Evolutionary conservation across 2,329 filamentous ascomycete species (phyloP), one percentile per base, ranked within the genome.

Genomic region (Simplicillium aogashimaense): DNA sequence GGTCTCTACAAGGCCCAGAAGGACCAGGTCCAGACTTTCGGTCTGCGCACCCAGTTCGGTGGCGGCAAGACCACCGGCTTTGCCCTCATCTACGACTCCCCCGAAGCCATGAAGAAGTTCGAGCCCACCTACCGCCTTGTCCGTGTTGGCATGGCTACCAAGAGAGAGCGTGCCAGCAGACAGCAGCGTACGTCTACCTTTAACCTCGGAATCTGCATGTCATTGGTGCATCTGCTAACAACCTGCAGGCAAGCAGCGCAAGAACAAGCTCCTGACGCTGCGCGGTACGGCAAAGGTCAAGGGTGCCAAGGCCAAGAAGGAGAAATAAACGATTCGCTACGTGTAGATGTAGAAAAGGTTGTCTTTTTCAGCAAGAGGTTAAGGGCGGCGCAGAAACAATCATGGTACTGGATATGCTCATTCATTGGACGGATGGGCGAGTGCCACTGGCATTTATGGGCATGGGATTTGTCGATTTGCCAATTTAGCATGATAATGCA

Each of bases 41-140:
- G 92, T 64, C 88, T 98, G 71, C 86, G 87, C 70, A 98, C 92
- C 59, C 90, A 97, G 69, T 98, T 85, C 68, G 92, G 92, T 90
- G 92, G 92, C 66, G 92, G 92, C 78, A 98, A 98, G 85, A 95
- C 86, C 70, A 97, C 90, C 54, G 92, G 92, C 61, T 98, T 98
- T 67, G 92, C 88, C 55, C 87, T 97, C 62, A 78, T 98, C 76
- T 98, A 98, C 81, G 92, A 98, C 74, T 94, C 86, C 55, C 75
- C 81, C 65, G 92, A 98, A 79, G 87, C 89, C 61, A 83, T 98
- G 83, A 95, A 95, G 86, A 97, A 97, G 76, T 98, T 97, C 72
- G 92, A 98, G 82, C 92, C 92, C 60, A 83, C 84, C 73, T 95
- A 95, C 84, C 83, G 92, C 71, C 81, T 95, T 58, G 80, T 98